phyloP scores from a whole-genome alignment of 1,284 basidiomycete genomes.

The Mycena citricolor region DNA sequence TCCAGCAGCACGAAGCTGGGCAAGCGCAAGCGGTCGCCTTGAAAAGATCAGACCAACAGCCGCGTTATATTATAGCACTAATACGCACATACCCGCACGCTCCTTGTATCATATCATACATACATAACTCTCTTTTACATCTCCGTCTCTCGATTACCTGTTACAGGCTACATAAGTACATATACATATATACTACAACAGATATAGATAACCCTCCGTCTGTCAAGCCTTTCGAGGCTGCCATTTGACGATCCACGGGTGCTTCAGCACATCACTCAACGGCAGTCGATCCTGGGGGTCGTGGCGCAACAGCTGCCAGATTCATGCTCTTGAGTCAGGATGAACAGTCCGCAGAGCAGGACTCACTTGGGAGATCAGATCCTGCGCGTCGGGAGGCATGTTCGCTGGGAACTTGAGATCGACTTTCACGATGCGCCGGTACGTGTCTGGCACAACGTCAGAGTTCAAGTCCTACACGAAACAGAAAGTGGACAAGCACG shows the following conservation, averaged over 20 bases:
- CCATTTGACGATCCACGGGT: slow-evolving; percentile 93
- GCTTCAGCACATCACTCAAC: slow-evolving; percentile 76
- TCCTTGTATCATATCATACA: no score
- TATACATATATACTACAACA: no score
- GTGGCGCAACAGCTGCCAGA: slow-evolving; percentile 77
- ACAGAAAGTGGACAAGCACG: slow-evolving; percentile 28
- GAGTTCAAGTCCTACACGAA: slow-evolving; percentile 1
- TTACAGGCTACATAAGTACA: no score
- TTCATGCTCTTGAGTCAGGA: background rate
- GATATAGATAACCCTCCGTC: no score
- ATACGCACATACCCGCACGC: no score
- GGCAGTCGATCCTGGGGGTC: slow-evolving; percentile 84
- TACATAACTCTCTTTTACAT: no score
- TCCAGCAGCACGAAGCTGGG: no score
- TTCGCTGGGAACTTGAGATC: slow-evolving; percentile 71
- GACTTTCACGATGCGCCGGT: slow-evolving; percentile 80
- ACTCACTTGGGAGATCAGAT: slow-evolving; percentile 45
- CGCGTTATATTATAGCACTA: no score
- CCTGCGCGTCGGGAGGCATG: slow-evolving; percentile 38
- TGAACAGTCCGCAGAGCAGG: background rate
- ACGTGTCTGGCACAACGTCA: slow-evolving; percentile 62
- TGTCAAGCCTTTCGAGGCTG: slow-evolving; percentile 42
- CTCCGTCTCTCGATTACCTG: no score
- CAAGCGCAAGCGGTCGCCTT: no score
- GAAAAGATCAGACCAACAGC: no score